Base-by-base conservation (phyloP, 106 monocot genomes). In the Platanthera guangdongensis region DNA sequence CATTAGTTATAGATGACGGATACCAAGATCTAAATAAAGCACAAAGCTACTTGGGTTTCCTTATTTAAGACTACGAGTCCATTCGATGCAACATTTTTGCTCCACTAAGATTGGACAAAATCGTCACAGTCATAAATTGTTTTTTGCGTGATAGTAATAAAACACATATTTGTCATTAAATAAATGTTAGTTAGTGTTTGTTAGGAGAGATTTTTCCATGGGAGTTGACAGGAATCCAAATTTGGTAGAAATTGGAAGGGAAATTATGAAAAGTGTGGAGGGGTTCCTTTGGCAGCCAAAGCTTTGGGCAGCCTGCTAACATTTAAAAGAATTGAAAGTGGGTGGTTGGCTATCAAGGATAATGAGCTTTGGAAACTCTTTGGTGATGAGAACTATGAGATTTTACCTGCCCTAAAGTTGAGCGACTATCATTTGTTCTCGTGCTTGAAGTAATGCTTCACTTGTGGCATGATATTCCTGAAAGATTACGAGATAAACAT, bases 261-360 rank as follows among this genome's bases (percentile, higher is more conserved):
- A 87, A 18, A 84, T 87, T 52, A 82, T 81, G 13, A 45, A 47
- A 84, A 82, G 51, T 87, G 84, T 63, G 73, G 71, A 32, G 32
- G 3, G 84, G 82, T 28, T 25, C 79, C 87, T 8, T 82, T 84
- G 32, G 84, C 79, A 1, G 82, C 84, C 5, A 82, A 87, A 18
- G 72, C 80, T 8, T 51, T 87, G 1, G 84, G 84, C 19, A 73
- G 78, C 48, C 9, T 73, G 8, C 45, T 87, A 74, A 46, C 12
- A 10, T 64, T 57, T 6, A 62, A 50, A 18, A 72, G 64, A 19
- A 73, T 5, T 3, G 67, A 52, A 25, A 70, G 59, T 16, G 54
- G 52, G 51, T 85, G 80, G 85, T 12, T 39, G 28, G 52, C 59
- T 6, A 45, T 84, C 28, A 78, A 54, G 32, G 68, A 84, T 21